phyloP scores from a whole-genome alignment of 73 alveolate species.

The Stentor coeruleus region DNA sequence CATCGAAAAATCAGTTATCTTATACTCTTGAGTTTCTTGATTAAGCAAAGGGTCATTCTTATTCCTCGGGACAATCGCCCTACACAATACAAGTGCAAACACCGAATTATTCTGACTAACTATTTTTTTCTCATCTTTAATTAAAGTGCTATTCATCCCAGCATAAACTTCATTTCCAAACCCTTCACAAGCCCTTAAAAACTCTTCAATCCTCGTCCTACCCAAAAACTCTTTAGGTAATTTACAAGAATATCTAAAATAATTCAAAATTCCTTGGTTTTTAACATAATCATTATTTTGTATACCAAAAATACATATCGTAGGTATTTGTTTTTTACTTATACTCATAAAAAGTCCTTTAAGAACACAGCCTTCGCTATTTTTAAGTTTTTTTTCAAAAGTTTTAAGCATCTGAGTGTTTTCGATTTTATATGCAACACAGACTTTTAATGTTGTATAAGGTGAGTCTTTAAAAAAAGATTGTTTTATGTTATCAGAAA shows the following conservation, averaged over 20 bases:
- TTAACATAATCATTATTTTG: background rate
- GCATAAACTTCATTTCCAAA: background rate
- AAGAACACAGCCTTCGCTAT: background rate
- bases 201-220: background rate
- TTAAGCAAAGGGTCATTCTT: background rate
- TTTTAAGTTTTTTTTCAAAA: constrained; percentile 12
- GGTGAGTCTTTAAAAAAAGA: background rate
- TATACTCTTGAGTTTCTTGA: background rate
- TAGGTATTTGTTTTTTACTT: background rate
- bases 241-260: background rate
- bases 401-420: background rate
- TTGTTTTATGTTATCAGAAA: background rate
- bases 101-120: background rate
- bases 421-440: constrained; percentile 27
- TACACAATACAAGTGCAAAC: constrained; percentile 14
- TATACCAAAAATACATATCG: constrained; percentile 8
- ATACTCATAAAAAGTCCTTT: constrained; percentile 24
- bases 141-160: background rate
- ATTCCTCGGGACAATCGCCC: constrained; percentile 17
- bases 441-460: constrained; percentile 12
- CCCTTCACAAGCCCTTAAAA: background rate
- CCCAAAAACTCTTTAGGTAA: background rate
- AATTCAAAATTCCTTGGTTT: background rate
- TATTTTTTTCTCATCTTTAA: background rate
- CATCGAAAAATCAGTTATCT: background rate